Base-by-base conservation (phyloP, 1,284 basidiomycete genomes). In the Pyrrhoderma noxium region DNA sequence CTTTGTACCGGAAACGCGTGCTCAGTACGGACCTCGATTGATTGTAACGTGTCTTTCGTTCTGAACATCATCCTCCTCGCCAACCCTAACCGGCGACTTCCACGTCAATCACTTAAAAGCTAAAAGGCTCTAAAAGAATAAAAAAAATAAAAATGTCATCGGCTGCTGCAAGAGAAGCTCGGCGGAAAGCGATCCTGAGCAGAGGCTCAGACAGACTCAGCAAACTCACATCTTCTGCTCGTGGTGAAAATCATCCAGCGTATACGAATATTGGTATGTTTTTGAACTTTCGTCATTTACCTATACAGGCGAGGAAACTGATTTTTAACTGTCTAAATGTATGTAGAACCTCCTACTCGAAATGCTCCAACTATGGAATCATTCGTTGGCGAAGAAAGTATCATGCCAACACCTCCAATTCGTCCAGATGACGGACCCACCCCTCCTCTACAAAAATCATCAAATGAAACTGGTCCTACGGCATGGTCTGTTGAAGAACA, bases 211-310 rank as follows among this genome's bases (percentile, higher is more conserved):
- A 89, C 70, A 76, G 86, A 51, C 76, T 89, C 21, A 77, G 81
- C 37, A 87, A 81, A 62, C 74, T 89, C 46, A 85, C 85, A 3
- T 81, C 80, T 3, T 82, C 82, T 4, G 85, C 83, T 18, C 70
- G 86, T 48, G 85, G 85, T 31, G 83, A 85, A 51, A 83, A 86
- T 54, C 76, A 74, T 3, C 69, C 77, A 3, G 71, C 73, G n/a
- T 83, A 78, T 60, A 63, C 75, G 53, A 72, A 74, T 57, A 70
- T 77, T 49, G 75, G 82, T 82, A 31, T 5, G 38, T 22, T 22
- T 22, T 7, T 40, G 16, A 8, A 18, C 8, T 14, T 40, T 7
- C 8, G 38, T 5, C n/a, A 16, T n/a, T 18, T 18, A 40, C 8
- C 38, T 22, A n/a, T 11, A 11, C 35, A n/a, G 38, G 14, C 8